These are phyloP conservation scores for Podospora didyma DNA, from an alignment of 495 filamentous ascomycete species.

Conservation along the genomic window DNA sequence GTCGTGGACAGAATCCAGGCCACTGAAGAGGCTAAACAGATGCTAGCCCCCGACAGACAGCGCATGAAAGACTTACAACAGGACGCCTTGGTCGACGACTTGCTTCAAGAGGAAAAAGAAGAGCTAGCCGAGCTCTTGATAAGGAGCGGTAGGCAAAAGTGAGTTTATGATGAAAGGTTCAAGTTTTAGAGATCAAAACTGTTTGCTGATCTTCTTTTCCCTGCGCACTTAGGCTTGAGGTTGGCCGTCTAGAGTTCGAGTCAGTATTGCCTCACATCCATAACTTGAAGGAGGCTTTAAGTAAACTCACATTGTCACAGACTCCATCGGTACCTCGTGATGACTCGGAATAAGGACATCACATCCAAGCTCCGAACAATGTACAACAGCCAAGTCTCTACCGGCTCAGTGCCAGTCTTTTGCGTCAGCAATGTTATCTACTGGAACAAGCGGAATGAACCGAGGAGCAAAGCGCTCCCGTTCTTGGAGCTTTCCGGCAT, in stretches of 20 bases:
- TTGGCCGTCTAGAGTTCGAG: not conserved
- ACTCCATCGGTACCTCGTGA: constrained; percentile 25
- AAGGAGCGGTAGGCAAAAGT: no score
- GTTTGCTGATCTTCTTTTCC: not conserved
- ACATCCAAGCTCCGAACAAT: constrained; percentile 11
- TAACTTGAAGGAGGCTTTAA: no score
- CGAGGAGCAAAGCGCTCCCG: constrained; percentile 13
- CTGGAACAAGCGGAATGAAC: constrained; percentile 29
- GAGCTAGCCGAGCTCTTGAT: no score
- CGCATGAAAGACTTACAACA: no score
- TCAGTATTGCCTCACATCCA: not conserved
- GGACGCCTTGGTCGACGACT: no score
- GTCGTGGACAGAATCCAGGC: not conserved
- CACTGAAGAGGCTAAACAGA: no score
- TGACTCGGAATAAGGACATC: constrained; percentile 29
- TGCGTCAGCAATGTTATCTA: constrained; percentile 36
- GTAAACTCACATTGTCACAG: no score
- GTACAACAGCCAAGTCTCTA: constrained; percentile 22
- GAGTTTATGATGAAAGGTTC: not conserved
- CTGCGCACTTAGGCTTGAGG: not conserved
- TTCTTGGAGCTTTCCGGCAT: constrained; percentile 35
- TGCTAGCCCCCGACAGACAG: not conserved
- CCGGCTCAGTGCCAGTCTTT: constrained; percentile 25
- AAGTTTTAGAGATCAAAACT: not conserved
- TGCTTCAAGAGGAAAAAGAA: no score